Conservation (phyloP, 768 basidiomycete species). For the Sarcodon aspratus region DNA sequence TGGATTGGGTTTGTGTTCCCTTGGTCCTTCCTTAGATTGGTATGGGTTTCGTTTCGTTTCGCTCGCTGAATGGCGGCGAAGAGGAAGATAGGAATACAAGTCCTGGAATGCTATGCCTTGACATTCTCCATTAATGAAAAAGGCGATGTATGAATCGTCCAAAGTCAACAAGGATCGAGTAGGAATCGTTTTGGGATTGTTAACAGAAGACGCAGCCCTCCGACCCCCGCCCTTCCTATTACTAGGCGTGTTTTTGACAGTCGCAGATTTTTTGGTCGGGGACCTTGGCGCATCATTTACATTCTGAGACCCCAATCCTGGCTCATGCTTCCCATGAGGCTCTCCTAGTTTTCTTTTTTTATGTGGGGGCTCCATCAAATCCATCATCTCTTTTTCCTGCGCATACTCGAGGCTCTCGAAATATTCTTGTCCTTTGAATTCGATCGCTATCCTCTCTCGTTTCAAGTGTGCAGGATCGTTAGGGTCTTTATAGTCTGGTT, state of each 20-base stretch:
- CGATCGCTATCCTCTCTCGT: slow-evolving; percentile 87
- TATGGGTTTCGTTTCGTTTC: slow-evolving; percentile 27
- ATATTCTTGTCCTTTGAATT: slow-evolving; percentile 93
- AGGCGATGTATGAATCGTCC: slow-evolving; percentile 62
- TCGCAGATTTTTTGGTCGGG: slow-evolving; percentile 50
- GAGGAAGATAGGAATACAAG: slow-evolving; percentile 81
- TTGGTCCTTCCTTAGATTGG: slow-evolving; percentile 53
- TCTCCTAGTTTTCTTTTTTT: slow-evolving; percentile 11
- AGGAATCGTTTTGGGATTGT: slow-evolving; percentile 21
- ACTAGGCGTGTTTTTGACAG: slow-evolving; percentile 62
- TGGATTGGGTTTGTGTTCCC: slow-evolving; percentile 70
- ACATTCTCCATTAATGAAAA: slow-evolving; percentile 86
- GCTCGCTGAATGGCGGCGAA: slow-evolving; percentile 27
- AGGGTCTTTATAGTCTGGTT: slow-evolving; percentile 48
- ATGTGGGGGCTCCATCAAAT: slow-evolving; percentile 56
- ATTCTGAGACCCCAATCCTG: slow-evolving; percentile 45
- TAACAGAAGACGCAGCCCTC: too few relatives aligned
- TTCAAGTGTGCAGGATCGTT: slow-evolving; percentile 75
- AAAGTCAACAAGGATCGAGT: slow-evolving; percentile 59
- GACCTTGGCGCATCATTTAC: slow-evolving; percentile 46
- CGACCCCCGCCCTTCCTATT: slow-evolving; percentile 23
- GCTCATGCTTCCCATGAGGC: slow-evolving; percentile 2
- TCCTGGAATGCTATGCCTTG: slow-evolving; percentile 81
- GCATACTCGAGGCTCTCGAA: slow-evolving; percentile 91
- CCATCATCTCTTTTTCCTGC: slow-evolving; percentile 84